Evolutionary conservation across 768 basidiomycete species (phyloP), one percentile per base, ranked within the genome.

Genomic region (Nevesoporus exiguus): DNA sequence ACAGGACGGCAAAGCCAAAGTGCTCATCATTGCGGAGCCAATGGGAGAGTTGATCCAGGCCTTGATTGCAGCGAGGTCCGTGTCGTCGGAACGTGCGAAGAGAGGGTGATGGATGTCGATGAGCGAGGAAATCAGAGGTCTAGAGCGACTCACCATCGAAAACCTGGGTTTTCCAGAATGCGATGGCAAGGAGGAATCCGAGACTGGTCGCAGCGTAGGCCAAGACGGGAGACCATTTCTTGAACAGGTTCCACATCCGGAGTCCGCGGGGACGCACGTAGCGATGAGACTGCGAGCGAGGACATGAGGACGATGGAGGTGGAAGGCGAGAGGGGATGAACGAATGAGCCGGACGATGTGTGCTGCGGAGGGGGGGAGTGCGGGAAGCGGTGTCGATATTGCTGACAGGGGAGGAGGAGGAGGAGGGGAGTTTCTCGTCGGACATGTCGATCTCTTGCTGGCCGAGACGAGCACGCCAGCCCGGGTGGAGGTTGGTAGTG

Each of bases 161-260:
- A 39, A 96, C 78, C 66, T 96, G 82, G 21, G 80, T 79, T 70
- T 84, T 85, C 80, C 88, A 95, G 59, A 92, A 83, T 31, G 84
- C 86, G 65, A 94, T 83, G n/a, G 88, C 90, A 44, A 86, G 70
- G 33, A 94, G 65, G 61, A 96, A 92, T 13, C 79, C 84, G 33
- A 93, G 74, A 57, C 79, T 92, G 31, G 90, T 93, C 7, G 85
- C 74, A 17, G 78, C 82, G 74, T 94, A 97, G 48, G 85, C 67
- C 54, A 91, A 78, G 52, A 93, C 72, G 34, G 92, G 92, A 25
- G 86, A 70, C 87, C 88, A 93, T 47, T 88, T 82, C 58, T 79
- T 81, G 58, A 90, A 60, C n/a, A 81, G 71, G 58, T 79, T 81
- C 60, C 73, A 71, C 78, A 81, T 80, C 59, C 83, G 77, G 37